phyloP scores from a whole-genome alignment of 2,329 filamentous ascomycete species.

The Chalara sp. region DNA sequence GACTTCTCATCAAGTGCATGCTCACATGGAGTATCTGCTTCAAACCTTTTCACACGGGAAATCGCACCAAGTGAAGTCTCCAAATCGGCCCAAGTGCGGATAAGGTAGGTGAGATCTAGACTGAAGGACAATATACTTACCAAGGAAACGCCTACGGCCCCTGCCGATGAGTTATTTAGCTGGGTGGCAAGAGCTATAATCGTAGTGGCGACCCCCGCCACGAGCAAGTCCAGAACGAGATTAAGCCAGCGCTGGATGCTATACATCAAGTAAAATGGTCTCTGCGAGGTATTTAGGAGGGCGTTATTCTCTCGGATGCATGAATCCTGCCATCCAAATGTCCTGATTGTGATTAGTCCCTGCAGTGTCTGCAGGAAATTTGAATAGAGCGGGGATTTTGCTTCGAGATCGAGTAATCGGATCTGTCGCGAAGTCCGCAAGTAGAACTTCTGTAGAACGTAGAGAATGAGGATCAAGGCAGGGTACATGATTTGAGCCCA shows the following conservation, averaged over 20 bases:
- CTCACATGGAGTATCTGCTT: constrained; percentile 3
- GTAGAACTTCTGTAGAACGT: constrained; percentile 24
- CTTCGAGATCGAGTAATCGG: constrained; percentile 38
- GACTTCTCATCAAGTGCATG: neutral
- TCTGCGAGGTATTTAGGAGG: constrained; percentile 46
- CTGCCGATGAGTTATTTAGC: constrained; percentile 15
- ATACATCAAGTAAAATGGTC: constrained; percentile 49
- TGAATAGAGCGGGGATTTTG: constrained; percentile 35
- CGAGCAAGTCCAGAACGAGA: constrained; percentile 28
- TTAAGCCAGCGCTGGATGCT: constrained; percentile 50
- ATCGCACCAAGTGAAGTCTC: constrained; percentile 15
- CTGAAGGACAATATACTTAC: constrained; percentile 16
- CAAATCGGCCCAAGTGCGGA: constrained; percentile 12
- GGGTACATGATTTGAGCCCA: neutral
- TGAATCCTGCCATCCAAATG: constrained; percentile 34
- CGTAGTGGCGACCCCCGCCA: constrained; percentile 19
- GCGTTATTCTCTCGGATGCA: constrained; percentile 38
- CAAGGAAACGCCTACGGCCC: constrained; percentile 18
- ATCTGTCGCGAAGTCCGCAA: constrained; percentile 32
- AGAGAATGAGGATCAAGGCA: constrained; percentile 29
- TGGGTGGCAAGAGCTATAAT: constrained; percentile 25
- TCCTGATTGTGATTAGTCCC: constrained; percentile 36
- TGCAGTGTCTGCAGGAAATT: constrained; percentile 37
- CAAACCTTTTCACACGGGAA: constrained; percentile 6
- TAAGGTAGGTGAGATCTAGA: constrained; percentile 7